phyloP scores from a whole-genome alignment of 305 asterid species.

The Solanum hybrid region DNA sequence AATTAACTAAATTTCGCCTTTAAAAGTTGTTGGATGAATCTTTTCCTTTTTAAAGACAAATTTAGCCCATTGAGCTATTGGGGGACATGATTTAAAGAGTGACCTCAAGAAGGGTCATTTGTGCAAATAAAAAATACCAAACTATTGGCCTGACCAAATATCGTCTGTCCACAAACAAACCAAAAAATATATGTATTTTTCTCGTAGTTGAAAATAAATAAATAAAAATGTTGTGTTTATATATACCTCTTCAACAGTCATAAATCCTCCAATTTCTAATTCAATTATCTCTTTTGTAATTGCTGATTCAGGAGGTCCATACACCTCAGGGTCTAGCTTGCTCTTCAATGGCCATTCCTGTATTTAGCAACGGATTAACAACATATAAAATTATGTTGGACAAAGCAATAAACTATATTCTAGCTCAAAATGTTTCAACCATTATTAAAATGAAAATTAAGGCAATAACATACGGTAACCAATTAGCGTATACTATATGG shows the following conservation, averaged over 20 bases:
- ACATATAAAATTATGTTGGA: neutral
- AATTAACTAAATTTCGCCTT: neutral
- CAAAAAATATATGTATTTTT: neutral
- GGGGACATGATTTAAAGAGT: neutral
- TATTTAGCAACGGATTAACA: neutral
- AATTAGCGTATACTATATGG: neutral
- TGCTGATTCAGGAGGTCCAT: slow-evolving; percentile 71
- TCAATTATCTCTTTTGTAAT: slow-evolving; percentile 45
- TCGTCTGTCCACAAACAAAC: neutral
- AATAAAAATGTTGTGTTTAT: neutral
- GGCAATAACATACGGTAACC: neutral
- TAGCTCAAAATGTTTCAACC: neutral
- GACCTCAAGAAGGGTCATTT: neutral
- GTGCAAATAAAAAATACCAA: neutral
- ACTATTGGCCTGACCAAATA: neutral
- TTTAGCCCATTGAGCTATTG: neutral
- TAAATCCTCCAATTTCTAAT: slow-evolving; percentile 33
- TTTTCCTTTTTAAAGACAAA: neutral
- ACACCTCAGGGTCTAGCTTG: slow-evolving; percentile 49
- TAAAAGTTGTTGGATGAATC: neutral
- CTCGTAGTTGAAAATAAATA: neutral
- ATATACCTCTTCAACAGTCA: slow-evolving; percentile 55
- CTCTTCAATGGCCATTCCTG: slow-evolving; percentile 92
- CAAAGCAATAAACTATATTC: neutral
- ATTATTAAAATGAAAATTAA: neutral